A percentile compares a stretch with the other conserved stretches of the same genome.
These are phyloP conservation scores for Candida sp. DNA, from an alignment of 1,139 yeast genomes.

Conservation along the genomic window DNA sequence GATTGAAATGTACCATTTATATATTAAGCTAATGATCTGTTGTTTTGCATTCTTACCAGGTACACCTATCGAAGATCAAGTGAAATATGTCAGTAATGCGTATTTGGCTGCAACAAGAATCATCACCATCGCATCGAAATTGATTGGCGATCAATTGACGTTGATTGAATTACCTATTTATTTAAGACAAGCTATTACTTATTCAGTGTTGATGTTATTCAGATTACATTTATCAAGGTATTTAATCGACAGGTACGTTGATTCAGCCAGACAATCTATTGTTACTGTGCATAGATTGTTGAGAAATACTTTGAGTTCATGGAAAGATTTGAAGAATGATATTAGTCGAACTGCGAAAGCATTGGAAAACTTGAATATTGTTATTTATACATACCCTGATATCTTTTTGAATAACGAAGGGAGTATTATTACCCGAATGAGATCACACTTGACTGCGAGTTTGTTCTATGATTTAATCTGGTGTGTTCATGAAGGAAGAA, in stretches of 20 bases:
- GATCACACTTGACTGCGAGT: slow-evolving; percentile 91
- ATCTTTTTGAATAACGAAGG: slow-evolving; percentile 44
- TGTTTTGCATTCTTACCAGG: slow-evolving; percentile 91
- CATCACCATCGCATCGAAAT: slow-evolving; percentile 70
- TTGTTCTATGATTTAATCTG: slow-evolving; percentile 89
- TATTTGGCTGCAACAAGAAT: slow-evolving; percentile 80
- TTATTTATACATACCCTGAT: slow-evolving; percentile 83
- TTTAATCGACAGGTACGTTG: slow-evolving; percentile 72
- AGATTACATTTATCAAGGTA: slow-evolving; percentile 79
- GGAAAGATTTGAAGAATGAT: slow-evolving; percentile 91
- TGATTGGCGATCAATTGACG: slow-evolving; percentile 57
- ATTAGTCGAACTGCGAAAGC: slow-evolving; percentile 90
- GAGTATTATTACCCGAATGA: slow-evolving; percentile 82
- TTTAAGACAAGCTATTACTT: slow-evolving; percentile 79
- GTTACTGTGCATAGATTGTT: slow-evolving; percentile 88
- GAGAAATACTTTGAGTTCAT: slow-evolving; percentile 84
- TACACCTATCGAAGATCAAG: slow-evolving; percentile 86
- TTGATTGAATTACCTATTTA: slow-evolving; percentile 85
- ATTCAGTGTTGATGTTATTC: slow-evolving; percentile 77
- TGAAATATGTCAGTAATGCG: slow-evolving; percentile 78
- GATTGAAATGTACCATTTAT: slow-evolving; percentile 77
- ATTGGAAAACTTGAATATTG: slow-evolving; percentile 86
- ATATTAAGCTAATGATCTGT: slow-evolving; percentile 78
- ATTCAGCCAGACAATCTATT: slow-evolving; percentile 88
- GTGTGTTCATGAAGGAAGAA: slow-evolving; percentile 92